Evolutionary conservation across 1,139 yeast species (phyloP).

Genomic region (Yamadazyma triangularis): DNA sequence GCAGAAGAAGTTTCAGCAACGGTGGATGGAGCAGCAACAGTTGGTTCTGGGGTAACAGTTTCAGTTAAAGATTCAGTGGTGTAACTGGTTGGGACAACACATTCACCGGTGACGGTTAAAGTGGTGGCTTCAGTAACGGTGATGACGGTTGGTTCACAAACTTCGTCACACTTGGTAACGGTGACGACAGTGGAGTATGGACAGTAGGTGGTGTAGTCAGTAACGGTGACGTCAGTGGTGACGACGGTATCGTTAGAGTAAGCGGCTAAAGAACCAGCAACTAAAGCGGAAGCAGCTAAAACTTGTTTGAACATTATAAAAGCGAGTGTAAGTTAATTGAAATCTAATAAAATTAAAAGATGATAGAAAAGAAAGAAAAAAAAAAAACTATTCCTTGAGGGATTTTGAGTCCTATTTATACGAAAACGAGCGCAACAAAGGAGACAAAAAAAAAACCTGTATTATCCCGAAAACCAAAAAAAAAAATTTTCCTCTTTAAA

Average conservation of each 20-base stretch:
- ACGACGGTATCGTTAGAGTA: slow-evolving; percentile 35
- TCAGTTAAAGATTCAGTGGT: slow-evolving; percentile 13
- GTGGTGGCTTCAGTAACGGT: slow-evolving; percentile 45
- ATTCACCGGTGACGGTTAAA: slow-evolving; percentile 42
- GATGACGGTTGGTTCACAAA: slow-evolving; percentile 24
- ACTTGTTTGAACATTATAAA: slow-evolving; percentile 40
- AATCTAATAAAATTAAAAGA: neutral
- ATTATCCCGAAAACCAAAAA: no score
- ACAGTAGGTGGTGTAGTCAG: slow-evolving; percentile 45
- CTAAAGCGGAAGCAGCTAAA: slow-evolving; percentile 32
- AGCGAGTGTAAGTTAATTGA: slow-evolving; percentile 9
- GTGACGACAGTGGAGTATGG: slow-evolving; percentile 41
- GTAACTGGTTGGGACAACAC: slow-evolving; percentile 43
- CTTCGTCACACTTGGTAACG: slow-evolving; percentile 25
- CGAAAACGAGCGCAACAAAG: neutral
- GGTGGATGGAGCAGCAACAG: slow-evolving; percentile 5
- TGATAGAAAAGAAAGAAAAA: slow-evolving; percentile 1
- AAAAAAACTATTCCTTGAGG: slow-evolving; percentile 1
- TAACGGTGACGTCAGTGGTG: slow-evolving; percentile 34
- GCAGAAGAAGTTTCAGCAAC: slow-evolving; percentile 6
- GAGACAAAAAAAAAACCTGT: neutral
- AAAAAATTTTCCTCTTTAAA: no score
- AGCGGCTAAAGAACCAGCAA: slow-evolving; percentile 32
- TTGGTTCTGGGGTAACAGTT: slow-evolving; percentile 5
- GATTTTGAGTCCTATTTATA: slow-evolving; percentile 6